Conservation (phyloP, 225 moss, liverwort and hornwort genomes). For the Rhytidiadelphus loreus region DNA sequence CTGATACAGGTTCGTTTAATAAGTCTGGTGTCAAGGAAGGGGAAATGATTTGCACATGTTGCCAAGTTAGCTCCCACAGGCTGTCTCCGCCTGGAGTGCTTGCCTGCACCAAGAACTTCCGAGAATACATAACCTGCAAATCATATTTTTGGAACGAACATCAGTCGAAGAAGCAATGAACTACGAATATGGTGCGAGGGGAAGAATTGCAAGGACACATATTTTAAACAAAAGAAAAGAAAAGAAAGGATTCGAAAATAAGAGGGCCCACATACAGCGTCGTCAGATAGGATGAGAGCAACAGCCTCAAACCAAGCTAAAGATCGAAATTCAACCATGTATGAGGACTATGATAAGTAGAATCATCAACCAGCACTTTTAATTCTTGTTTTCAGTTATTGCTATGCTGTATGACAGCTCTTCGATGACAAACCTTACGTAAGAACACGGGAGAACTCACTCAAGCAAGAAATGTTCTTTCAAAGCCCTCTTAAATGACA, state of each 20-base stretch:
- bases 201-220: background rate
- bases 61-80: constrained; percentile 95
- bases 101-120: constrained; percentile 58
- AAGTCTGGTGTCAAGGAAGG: constrained; percentile 62
- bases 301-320: background rate
- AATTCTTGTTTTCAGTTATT: background rate
- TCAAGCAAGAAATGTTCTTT: background rate
- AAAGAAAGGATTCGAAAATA: background rate
- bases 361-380: background rate
- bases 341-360: background rate
- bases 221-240: background rate
- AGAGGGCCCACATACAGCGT: background rate
- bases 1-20: constrained; percentile 47
- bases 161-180: background rate
- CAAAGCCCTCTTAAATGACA: background rate
- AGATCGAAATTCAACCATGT: background rate
- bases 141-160: constrained; percentile 1
- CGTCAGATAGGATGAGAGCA: background rate
- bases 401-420: background rate
- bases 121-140: constrained; percentile 71
- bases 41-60: constrained; percentile 63
- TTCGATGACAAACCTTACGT: background rate
- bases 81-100: constrained; percentile 63
- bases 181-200: background rate
- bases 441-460: background rate